Evolutionary conservation across 2,329 filamentous ascomycete species (phyloP).

Genomic region (Mollisia scopiformis): DNA sequence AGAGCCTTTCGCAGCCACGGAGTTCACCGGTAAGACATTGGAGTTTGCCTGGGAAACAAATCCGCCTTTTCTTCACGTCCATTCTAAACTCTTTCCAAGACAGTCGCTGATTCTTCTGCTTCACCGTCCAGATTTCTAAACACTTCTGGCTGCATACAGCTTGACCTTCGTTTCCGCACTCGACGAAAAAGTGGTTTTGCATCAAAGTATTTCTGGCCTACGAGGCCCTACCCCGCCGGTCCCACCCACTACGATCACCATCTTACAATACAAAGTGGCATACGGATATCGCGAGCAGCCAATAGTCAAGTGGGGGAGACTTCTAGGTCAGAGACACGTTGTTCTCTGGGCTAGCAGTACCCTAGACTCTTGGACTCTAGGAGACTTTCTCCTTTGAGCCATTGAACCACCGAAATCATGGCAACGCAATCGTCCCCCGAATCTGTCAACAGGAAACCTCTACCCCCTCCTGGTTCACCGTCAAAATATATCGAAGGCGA

Average conservation of each 20-base stretch:
- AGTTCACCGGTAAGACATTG: conserved; percentile 19
- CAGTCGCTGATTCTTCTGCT: conserved; percentile 6
- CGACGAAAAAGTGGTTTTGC: not conserved
- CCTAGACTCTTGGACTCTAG: not conserved
- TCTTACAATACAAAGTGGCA: not conserved
- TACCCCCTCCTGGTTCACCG: conserved; percentile 12
- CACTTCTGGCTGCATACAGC: conserved; percentile 5
- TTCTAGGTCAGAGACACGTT: not conserved
- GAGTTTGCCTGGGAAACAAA: not conserved
- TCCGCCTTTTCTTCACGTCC: conserved; percentile 2
- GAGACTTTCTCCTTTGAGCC: not conserved
- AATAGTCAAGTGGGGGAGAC: not conserved
- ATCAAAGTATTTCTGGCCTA: not conserved
- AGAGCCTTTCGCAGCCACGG: conserved; percentile 1
- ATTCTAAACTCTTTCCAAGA: conserved; percentile 2
- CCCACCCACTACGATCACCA: not conserved
- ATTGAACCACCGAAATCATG: conserved; percentile 25
- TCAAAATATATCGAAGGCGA: conserved; percentile 19
- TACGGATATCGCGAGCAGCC: not conserved
- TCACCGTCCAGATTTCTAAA: not conserved
- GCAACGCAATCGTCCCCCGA: conserved; percentile 24
- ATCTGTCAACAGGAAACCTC: conserved; percentile 18
- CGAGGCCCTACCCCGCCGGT: conserved; percentile 7
- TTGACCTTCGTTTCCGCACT: conserved; percentile 3
- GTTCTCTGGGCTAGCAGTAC: not conserved